Base-by-base conservation (phyloP, 345 rosid genomes). In the Lenwebbia sp. region DNA sequence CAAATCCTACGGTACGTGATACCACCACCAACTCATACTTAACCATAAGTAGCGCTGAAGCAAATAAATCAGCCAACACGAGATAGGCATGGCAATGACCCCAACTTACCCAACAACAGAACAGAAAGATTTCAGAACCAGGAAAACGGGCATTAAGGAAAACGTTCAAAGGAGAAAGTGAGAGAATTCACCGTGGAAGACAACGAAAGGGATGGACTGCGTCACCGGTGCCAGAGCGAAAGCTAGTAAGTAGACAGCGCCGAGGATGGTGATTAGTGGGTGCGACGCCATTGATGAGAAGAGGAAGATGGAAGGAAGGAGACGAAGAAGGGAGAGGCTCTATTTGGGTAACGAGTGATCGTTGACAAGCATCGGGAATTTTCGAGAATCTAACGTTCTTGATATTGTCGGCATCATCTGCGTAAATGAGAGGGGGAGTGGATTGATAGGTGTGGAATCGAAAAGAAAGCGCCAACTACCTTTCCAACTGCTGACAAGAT, bases 151-250 rank as follows among this genome's bases (percentile, higher is more conserved):
- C 47, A 70, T 8, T 21, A 37, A 37, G 44, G 81, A 37, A 37
- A 47, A 10, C 26, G 13, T 70, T 21, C 47, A 10, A 22, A 60
- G 55, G 17, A 70, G 23, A 52, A 47, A 58, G 12, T 40, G 86
- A 40, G 86, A 82, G 12, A 83, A 1, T 41, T 85, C 91, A 94
- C 98, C 98, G 85, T 95, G 96, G 78, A 96, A 88, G 83, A 96
- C 98, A 25, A 96, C 85, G 92, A 95, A 96, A 86, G 98, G 98
- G 86, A 91, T 83, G 85, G 95, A 92, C 78, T 86, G 89, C 8
- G 93, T 56, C 75, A 89, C 4, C 9, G 92, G 88, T 85, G 92
- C 26, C 57, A 70, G 89, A 83, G 33, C 62, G 54, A 82, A 56
- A 54, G 60, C 44, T 25, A 83, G 76, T 28, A 50, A 47, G 13